Base-by-base conservation (phyloP, 805 yeast species). In the Naumovozyma castellii region DNA sequence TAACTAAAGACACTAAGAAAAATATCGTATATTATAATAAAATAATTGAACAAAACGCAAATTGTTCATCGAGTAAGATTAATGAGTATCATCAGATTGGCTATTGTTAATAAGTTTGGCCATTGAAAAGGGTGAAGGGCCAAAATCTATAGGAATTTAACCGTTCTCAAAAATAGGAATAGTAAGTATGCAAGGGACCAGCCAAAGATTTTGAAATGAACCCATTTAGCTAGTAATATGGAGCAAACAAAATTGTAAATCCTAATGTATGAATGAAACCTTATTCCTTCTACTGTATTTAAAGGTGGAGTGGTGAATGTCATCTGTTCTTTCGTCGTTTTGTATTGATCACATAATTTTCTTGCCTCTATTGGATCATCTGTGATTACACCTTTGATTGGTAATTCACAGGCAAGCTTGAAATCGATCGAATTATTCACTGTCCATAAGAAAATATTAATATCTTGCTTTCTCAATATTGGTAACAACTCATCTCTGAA, bases 381-480 rank as follows among this genome's bases (percentile, higher is more conserved):
- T 2, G 62, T 56, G 6, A 59, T 51, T n/a, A 52, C 45, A 30
- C 63, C 64, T 28, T 44, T 39, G 15, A 59, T 54, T 25, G 62
- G 61, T 27, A 58, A 38, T 18, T 57, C 57, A 16, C 52, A 35
- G 35, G 50, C 34, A 44, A 48, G 48, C 39, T 57, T 36, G 55
- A 61, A 40, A 48, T 58, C 57, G 17, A 49, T 36, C 36, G 57
- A 45, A 43, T 59, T 41, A 51, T 76, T 76, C 14, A 73, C 62
- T 1, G 81, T 76, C 82, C 82, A 76, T 3, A 71, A 49, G 43
- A 66, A 73, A 3, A 70, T 56, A 9, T 62, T 61, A 20, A 68
- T 60, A 29, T 60, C 56, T 16, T 60, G 47, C 12, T 49, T 45
- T 18, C 51, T 44, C 14, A 69, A 52, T 6, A 54, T 45, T 1